A percentile compares a stretch with the other conserved stretches of the same genome.
phyloP scores from a whole-genome alignment of 2,329 filamentous ascomycete genomes.

The Aspergillus clavatus region DNA sequence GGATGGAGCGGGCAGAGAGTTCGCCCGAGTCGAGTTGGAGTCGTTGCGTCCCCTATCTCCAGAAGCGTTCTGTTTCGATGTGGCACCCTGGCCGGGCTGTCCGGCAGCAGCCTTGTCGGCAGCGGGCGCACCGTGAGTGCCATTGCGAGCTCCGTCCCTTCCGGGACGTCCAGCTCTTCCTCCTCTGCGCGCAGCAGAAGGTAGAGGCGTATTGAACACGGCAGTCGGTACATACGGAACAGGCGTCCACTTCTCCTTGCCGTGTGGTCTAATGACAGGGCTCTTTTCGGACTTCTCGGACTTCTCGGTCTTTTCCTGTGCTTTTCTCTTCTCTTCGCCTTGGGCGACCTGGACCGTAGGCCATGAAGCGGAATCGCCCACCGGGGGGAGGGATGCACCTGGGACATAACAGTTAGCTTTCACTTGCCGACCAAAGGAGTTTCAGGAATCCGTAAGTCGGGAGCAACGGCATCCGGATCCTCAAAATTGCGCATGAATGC shows the following conservation, averaged over 20 bases:
- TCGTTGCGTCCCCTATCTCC: conserved; percentile 35
- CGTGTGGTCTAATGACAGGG: conserved; percentile 51
- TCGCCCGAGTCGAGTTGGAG: conserved; percentile 33
- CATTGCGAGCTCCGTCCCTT: conserved; percentile 46
- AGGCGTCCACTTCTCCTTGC: conserved; percentile 80
- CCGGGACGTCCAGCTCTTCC: conserved; percentile 54
- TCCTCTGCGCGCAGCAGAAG: conserved; percentile 47
- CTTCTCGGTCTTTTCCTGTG: conserved; percentile 56
- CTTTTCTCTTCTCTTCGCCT: conserved; percentile 71
- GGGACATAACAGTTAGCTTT: conserved; percentile 9
- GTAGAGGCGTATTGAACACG: conserved; percentile 77
- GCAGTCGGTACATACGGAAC: conserved; percentile 80
- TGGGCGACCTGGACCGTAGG: conserved; percentile 80
- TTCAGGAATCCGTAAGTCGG: background rate
- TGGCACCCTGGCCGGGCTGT: conserved; percentile 22
- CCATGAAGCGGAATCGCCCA: conserved; percentile 76
- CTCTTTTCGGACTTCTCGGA: conserved; percentile 61
- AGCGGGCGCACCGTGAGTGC: conserved; percentile 31
- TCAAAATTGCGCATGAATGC: background rate
- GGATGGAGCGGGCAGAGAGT: conserved; percentile 37
- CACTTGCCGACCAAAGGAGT: conserved; percentile 10
- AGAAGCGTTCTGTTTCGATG: conserved; percentile 27
- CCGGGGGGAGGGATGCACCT: conserved; percentile 53
- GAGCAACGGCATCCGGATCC: background rate
- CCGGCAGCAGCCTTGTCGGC: conserved; percentile 32